Evolutionary conservation across 495 filamentous ascomycete species (phyloP).

Genomic region (Trypethelium eluteriae): DNA sequence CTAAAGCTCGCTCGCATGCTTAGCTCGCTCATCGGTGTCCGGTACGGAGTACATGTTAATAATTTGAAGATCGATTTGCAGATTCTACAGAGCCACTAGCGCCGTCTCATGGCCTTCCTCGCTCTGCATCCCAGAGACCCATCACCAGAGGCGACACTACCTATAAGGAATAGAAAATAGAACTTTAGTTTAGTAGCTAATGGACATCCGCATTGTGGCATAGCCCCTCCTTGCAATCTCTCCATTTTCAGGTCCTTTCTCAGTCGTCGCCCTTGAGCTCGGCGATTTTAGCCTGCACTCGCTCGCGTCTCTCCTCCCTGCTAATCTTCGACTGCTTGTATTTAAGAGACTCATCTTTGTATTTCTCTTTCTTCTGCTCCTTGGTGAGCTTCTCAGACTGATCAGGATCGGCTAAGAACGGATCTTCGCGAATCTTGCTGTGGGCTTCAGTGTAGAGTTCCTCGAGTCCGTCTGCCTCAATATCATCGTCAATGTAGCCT

Average conservation of each 20-base stretch:
- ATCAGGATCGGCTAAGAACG: constrained; percentile 85
- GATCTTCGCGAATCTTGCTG: constrained; percentile 94
- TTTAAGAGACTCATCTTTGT: constrained; percentile 93
- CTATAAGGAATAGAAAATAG: neutral
- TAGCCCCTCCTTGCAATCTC: neutral
- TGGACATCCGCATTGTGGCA: neutral
- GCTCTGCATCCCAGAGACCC: neutral
- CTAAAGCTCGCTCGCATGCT: neutral
- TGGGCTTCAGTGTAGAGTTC: constrained; percentile 93
- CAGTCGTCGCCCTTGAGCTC: constrained; percentile 45
- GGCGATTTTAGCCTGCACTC: constrained; percentile 83
- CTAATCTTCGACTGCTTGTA: constrained; percentile 67
- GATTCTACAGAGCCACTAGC: neutral
- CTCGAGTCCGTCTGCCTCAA: constrained; percentile 96
- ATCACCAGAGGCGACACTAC: neutral
- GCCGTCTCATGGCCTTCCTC: neutral
- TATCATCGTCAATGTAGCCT: constrained; percentile 91
- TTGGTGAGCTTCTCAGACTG: constrained; percentile 42
- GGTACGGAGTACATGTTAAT: no score
- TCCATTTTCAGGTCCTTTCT: neutral
- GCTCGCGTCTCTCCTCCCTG: constrained; percentile 67
- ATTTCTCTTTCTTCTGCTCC: constrained; percentile 90
- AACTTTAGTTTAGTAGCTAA: neutral
- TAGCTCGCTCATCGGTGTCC: neutral
- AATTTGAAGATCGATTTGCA: neutral